These are phyloP conservation scores for Raffaelea albimanens DNA, from an alignment of 2,329 filamentous ascomycete genomes.

Conservation along the genomic window DNA sequence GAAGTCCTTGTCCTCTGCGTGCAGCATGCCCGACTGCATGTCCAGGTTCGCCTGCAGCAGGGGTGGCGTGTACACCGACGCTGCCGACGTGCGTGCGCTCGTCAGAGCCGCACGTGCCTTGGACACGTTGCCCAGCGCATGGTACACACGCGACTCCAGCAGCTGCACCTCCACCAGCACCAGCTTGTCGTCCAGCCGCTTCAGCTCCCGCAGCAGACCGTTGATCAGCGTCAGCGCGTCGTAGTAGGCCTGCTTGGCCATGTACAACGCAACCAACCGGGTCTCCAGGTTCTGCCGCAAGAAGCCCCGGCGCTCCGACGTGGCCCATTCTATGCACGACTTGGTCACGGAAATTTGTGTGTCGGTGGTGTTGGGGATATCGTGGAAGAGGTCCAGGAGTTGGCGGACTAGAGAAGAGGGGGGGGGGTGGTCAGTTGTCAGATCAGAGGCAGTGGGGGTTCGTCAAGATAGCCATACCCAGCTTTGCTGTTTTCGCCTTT, in stretches of 20 bases:
- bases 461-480: slow-evolving; percentile 54
- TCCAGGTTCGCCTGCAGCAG: slow-evolving; percentile 91
- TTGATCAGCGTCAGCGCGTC: slow-evolving; percentile 96
- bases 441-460: too few relatives aligned
- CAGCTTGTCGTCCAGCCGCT: slow-evolving; percentile 96
- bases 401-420: slow-evolving; percentile 65
- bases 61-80: slow-evolving; percentile 94
- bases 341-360: slow-evolving; percentile 92
- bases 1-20: slow-evolving; percentile 98
- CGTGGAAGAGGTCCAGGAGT: slow-evolving; percentile 87
- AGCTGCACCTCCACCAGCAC: slow-evolving; percentile 96
- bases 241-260: slow-evolving; percentile 96
- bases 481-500: slow-evolving; percentile 96
- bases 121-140: slow-evolving; percentile 90
- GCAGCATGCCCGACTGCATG: slow-evolving; percentile 98
- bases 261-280: slow-evolving; percentile 84
- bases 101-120: slow-evolving; percentile 94
- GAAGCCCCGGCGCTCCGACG: slow-evolving; percentile 88
- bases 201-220: slow-evolving; percentile 87
- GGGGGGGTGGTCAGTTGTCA: background rate
- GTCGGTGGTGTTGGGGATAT: slow-evolving; percentile 90
- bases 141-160: slow-evolving; percentile 93
- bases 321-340: slow-evolving; percentile 99
- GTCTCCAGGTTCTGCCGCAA: slow-evolving; percentile 97
- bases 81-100: slow-evolving; percentile 86